phyloP scores from a whole-genome alignment of 2,329 filamentous ascomycete genomes.

The Ascochyta rabiei region DNA sequence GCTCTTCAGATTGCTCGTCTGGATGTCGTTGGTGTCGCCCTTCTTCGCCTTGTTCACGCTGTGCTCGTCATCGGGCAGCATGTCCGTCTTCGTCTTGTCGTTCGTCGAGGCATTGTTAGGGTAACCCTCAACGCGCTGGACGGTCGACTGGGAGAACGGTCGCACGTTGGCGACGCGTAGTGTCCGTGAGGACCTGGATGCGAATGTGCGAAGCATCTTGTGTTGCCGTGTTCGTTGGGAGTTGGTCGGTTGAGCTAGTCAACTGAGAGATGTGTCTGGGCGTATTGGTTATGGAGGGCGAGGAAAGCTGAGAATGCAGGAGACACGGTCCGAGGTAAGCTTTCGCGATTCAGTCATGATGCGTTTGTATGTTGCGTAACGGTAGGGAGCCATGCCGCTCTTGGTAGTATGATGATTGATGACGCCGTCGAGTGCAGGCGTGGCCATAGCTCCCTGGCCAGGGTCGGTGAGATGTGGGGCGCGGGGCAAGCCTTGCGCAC shows the following conservation, averaged over 20 bases:
- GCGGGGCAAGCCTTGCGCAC: background rate
- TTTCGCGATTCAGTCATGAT: slow-evolving; percentile 19
- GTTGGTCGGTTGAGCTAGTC: background rate
- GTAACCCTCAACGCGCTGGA: slow-evolving; percentile 18
- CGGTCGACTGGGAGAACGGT: slow-evolving; percentile 25
- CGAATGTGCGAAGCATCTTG: slow-evolving; percentile 22
- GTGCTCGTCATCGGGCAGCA: slow-evolving; percentile 31
- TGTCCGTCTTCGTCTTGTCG: slow-evolving; percentile 32
- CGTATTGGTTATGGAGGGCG: background rate
- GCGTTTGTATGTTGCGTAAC: slow-evolving; percentile 14
- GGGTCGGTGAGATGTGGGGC: background rate
- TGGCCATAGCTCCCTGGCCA: slow-evolving; percentile 8
- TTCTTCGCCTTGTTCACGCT: slow-evolving; percentile 32
- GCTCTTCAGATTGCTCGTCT: slow-evolving; percentile 36
- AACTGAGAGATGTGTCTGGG: background rate
- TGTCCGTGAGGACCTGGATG: slow-evolving; percentile 15
- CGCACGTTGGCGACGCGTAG: slow-evolving; percentile 10
- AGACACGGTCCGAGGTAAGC: background rate
- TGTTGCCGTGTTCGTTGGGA: background rate
- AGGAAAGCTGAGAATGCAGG: background rate
- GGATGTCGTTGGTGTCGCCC: slow-evolving; percentile 44
- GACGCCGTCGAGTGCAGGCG: slow-evolving; percentile 20
- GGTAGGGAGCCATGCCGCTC: background rate
- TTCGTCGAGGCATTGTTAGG: slow-evolving; percentile 28
- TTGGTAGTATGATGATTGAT: slow-evolving; percentile 29